Evolutionary conservation across 2,329 filamentous ascomycete species (phyloP).

Genomic region (Diplocarpon rosae): DNA sequence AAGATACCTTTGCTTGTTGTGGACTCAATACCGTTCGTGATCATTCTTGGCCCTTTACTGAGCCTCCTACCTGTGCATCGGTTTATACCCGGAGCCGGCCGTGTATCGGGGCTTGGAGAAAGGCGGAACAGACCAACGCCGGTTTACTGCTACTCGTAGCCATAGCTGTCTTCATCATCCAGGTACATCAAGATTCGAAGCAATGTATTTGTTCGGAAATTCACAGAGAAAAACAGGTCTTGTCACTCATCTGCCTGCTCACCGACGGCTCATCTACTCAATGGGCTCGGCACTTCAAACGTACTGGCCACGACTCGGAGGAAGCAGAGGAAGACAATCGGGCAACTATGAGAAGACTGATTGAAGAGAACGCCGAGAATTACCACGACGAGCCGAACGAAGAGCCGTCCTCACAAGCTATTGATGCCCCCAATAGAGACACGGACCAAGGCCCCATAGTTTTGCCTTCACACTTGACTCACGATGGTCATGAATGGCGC

Average conservation of each 20-base stretch:
- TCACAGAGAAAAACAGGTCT: slow-evolving; percentile 10
- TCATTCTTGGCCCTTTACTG: slow-evolving; percentile 50
- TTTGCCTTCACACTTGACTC: slow-evolving; percentile 17
- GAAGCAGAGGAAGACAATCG: slow-evolving; percentile 17
- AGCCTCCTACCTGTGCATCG: slow-evolving; percentile 13
- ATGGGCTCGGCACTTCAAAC: slow-evolving; percentile 14
- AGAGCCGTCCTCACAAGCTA: background rate
- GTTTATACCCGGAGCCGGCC: slow-evolving; percentile 18
- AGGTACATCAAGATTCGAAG: slow-evolving; percentile 33
- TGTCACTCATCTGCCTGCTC: slow-evolving; percentile 20
- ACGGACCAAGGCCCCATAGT: slow-evolving; percentile 16
- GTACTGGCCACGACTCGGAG: slow-evolving; percentile 9
- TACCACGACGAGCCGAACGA: slow-evolving; percentile 18
- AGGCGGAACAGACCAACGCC: slow-evolving; percentile 40
- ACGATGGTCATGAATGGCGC: slow-evolving; percentile 17
- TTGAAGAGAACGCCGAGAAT: slow-evolving; percentile 17
- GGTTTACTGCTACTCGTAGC: slow-evolving; percentile 45
- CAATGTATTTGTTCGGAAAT: too few relatives aligned
- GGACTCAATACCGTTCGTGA: slow-evolving; percentile 48
- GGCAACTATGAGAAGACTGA: slow-evolving; percentile 17
- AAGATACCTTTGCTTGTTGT: slow-evolving; percentile 57
- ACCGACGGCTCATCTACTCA: slow-evolving; percentile 19
- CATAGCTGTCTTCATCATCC: slow-evolving; percentile 40
- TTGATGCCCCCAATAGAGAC: slow-evolving; percentile 2
- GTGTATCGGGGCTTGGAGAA: slow-evolving; percentile 47